Conservation (phyloP, 306 rosid species). For the Castanea mollissima region DNA sequence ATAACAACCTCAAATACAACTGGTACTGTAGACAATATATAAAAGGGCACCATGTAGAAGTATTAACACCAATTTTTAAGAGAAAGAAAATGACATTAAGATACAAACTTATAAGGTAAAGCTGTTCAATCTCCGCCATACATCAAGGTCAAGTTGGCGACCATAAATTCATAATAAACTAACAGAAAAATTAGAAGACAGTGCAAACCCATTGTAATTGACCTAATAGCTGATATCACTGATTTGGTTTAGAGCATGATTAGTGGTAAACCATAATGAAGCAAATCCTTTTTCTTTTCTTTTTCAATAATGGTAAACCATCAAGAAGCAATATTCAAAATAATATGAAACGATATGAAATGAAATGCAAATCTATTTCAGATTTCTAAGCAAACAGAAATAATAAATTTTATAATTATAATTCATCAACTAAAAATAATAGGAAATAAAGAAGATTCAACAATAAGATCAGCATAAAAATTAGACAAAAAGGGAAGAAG, state of each 20-base stretch:
- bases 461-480: background rate
- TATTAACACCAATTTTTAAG: background rate
- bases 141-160: background rate
- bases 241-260: background rate
- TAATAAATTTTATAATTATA: conserved; percentile 13
- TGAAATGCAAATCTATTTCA: background rate
- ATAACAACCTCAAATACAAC: background rate
- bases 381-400: background rate
- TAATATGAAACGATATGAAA: background rate
- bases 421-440: background rate
- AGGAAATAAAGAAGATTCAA: conserved; percentile 16
- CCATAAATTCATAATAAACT: background rate
- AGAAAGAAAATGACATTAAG: background rate
- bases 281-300: too few species aligned
- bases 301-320: too few species aligned
- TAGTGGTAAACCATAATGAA: background rate
- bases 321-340: background rate
- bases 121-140: background rate
- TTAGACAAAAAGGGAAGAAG: background rate
- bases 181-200: background rate
- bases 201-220: background rate
- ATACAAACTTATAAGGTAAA: background rate
- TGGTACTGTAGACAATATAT: background rate
- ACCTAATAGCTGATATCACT: background rate
- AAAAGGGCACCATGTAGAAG: background rate